phyloP scores from a whole-genome alignment of 495 filamentous ascomycete species.

The Umbilicaria muhlenbergii region DNA sequence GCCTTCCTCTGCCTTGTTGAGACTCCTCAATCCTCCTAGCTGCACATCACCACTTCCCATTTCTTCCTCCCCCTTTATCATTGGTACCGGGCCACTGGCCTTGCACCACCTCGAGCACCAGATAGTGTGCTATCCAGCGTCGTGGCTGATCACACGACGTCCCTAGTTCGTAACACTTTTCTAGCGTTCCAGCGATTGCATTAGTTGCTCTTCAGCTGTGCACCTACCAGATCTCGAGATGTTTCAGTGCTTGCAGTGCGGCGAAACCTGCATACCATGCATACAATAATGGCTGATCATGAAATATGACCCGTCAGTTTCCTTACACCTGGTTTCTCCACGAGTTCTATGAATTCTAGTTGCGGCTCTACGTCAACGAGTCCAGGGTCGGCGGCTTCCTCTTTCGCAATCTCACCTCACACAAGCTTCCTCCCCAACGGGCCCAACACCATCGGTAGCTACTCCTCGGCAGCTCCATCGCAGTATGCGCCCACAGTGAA shows the following conservation, averaged over 20 bases:
- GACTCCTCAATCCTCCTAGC: slow-evolving; percentile 9
- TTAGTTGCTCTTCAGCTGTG: slow-evolving; percentile 5
- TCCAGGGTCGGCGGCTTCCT: slow-evolving; percentile 6
- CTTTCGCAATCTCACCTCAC: slow-evolving; percentile 3
- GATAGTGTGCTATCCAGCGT: slow-evolving; percentile 1
- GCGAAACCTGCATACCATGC: slow-evolving; percentile 5
- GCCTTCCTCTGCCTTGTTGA: slow-evolving; percentile 22
- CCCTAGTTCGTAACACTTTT: slow-evolving; percentile 2
- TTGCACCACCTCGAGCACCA: too few species aligned
- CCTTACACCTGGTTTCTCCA: slow-evolving; percentile 24
- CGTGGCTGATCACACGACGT: slow-evolving; percentile 6
- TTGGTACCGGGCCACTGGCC: not conserved
- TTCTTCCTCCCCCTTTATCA: slow-evolving; percentile 16
- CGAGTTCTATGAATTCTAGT: slow-evolving; percentile 32
- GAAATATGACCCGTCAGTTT: slow-evolving; percentile 19
- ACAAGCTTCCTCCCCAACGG: slow-evolving; percentile 13
- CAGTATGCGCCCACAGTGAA: slow-evolving; percentile 23
- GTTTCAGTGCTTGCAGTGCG: not conserved
- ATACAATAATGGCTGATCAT: slow-evolving; percentile 5
- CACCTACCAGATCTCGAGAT: slow-evolving; percentile 8
- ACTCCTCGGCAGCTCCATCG: slow-evolving; percentile 23
- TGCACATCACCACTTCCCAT: not conserved
- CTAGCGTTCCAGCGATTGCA: slow-evolving; percentile 5
- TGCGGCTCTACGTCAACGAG: slow-evolving; percentile 21
- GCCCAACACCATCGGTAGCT: slow-evolving; percentile 20